Conservation (phyloP, 345 rosid genomes). For the Populus alba region DNA sequence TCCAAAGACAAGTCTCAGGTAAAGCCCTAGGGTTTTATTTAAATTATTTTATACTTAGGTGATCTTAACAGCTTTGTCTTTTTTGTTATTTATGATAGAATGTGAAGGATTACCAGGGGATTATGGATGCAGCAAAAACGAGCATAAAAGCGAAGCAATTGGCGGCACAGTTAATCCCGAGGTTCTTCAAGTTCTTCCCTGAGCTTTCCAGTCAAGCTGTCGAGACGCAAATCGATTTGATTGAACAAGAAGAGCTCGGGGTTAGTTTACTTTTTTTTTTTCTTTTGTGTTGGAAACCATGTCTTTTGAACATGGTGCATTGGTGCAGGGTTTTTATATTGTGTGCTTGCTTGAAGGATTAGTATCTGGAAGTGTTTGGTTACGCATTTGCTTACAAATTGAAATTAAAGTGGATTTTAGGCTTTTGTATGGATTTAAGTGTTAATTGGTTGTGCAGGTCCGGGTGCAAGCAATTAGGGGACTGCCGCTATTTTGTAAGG, state of each 20-base stretch:
- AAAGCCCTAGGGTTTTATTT: conserved; percentile 24
- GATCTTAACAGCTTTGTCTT: neutral
- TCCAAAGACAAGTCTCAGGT: conserved; percentile 97
- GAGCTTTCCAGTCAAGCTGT: conserved; percentile 62
- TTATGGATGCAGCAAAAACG: conserved; percentile 67
- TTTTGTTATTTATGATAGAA: conserved; percentile 37
- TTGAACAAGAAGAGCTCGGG: conserved; percentile 92
- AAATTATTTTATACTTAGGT: neutral
- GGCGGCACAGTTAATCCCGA: conserved; percentile 96
- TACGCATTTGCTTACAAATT: neutral
- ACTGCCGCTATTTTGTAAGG: conserved; percentile 93
- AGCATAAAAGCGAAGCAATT: conserved; percentile 86
- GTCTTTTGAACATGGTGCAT: neutral
- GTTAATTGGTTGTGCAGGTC: conserved; percentile 41
- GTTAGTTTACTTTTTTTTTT: conserved; percentile 35
- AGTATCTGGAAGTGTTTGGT: neutral
- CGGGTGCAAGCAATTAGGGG: conserved; percentile 98
- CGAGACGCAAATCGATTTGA: conserved; percentile 75
- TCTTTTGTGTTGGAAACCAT: neutral
- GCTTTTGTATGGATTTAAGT: neutral
- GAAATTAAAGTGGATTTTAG: neutral
- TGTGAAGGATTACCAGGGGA: conserved; percentile 85
- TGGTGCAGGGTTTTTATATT: neutral
- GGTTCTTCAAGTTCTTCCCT: conserved; percentile 97
- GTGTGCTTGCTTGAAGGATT: neutral